Conservation (phyloP, 305 asterid species). For the Striga hermonthica region DNA sequence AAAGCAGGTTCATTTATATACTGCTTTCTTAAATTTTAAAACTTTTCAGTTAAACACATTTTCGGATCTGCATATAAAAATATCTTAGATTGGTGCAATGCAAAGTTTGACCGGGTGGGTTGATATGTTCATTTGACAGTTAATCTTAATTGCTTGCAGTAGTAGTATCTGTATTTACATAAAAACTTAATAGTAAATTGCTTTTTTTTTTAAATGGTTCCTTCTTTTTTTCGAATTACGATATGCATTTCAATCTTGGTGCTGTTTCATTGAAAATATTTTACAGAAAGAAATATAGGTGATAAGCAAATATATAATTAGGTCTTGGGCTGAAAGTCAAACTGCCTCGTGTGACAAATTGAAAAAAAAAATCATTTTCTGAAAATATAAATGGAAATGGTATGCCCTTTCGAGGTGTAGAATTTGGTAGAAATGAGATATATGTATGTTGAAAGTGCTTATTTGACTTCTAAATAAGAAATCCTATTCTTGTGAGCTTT, state of each 20-base stretch:
- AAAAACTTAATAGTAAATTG: background rate
- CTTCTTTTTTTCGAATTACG: background rate
- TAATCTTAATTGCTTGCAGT: background rate
- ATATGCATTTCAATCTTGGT: constrained; percentile 13
- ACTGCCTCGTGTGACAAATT: background rate
- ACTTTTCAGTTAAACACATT: constrained; percentile 10
- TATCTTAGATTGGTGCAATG: background rate
- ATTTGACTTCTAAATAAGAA: background rate
- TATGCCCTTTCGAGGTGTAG: constrained; percentile 16
- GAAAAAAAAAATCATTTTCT: background rate
- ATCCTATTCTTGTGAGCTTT: constrained; percentile 13
- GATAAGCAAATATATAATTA: background rate
- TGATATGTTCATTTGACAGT: background rate
- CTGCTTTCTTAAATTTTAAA: constrained; percentile 16
- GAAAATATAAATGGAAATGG: background rate
- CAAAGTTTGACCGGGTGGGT: constrained; percentile 9
- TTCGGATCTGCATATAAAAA: background rate
- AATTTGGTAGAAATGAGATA: background rate
- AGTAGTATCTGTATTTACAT: constrained; percentile 8
- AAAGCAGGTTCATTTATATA: constrained; percentile 14
- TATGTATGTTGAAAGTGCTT: constrained; percentile 6
- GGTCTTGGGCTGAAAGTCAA: constrained; percentile 1
- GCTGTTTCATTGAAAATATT: constrained; percentile 2
- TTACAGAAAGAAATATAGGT: constrained; percentile 2
- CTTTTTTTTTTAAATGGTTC: background rate